phyloP scores from a whole-genome alignment of 495 filamentous ascomycete species.

The Lichenothelia convexa region DNA sequence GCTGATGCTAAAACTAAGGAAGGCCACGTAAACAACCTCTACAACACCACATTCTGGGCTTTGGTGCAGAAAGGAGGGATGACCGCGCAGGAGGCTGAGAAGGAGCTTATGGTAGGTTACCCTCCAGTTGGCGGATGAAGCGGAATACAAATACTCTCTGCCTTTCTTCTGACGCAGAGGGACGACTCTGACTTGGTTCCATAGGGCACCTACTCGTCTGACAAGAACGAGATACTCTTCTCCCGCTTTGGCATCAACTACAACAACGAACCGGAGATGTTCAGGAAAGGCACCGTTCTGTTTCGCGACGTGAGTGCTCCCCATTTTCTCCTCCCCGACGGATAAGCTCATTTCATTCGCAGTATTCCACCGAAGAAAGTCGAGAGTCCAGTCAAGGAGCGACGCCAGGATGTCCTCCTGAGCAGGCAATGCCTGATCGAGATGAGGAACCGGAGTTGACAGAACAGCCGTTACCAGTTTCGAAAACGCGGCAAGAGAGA shows the following conservation, averaged over 20 bases:
- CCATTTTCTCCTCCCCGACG: too few relatives aligned
- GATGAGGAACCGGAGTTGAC: neutral
- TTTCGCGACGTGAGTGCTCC: slow-evolving; percentile 53
- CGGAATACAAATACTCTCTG: neutral
- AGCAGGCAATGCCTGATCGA: neutral
- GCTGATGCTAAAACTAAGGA: neutral
- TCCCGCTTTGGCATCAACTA: slow-evolving; percentile 84
- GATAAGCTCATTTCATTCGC: too few relatives aligned
- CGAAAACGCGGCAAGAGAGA: slow-evolving; percentile 61
- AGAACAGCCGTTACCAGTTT: slow-evolving; percentile 23
- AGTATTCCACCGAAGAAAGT: too few relatives aligned
- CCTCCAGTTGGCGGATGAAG: neutral
- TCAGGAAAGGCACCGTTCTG: slow-evolving; percentile 79
- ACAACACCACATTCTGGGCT: slow-evolving; percentile 93
- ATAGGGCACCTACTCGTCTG: slow-evolving; percentile 60
- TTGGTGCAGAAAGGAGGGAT: slow-evolving; percentile 63
- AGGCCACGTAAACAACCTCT: slow-evolving; percentile 97
- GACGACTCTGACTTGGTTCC: neutral
- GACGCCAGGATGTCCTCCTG: neutral
- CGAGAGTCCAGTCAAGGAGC: too few relatives aligned
- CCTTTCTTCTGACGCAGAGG: neutral
- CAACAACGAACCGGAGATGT: slow-evolving; percentile 85
- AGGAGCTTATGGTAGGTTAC: slow-evolving; percentile 42
- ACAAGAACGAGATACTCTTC: slow-evolving; percentile 95
- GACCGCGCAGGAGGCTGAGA: slow-evolving; percentile 58